A percentile compares a stretch with the other conserved stretches of the same genome.
phyloP scores from a whole-genome alignment of 805 yeast species.

The Hanseniaspora valbyensis region DNA sequence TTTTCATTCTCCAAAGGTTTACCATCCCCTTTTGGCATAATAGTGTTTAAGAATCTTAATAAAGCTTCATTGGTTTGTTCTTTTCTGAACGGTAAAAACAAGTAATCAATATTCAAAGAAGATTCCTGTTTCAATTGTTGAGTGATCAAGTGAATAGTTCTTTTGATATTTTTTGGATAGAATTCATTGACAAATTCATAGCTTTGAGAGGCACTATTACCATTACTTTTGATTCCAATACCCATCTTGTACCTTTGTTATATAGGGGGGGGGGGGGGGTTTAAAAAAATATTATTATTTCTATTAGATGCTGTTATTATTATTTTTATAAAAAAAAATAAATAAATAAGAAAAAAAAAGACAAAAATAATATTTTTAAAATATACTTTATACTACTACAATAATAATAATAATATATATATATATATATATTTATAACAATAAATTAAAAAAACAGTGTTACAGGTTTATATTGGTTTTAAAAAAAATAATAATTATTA shows the following conservation, averaged over 20 bases:
- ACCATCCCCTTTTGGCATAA: constrained; percentile 50
- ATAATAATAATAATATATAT: too few relatives aligned
- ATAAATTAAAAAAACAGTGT: too few relatives aligned
- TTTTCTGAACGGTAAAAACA: constrained; percentile 69
- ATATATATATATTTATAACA: too few relatives aligned
- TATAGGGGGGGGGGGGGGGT: not conserved
- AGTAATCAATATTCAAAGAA: constrained; percentile 61
- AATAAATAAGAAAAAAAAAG: too few relatives aligned
- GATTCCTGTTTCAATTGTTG: constrained; percentile 51
- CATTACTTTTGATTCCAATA: constrained; percentile 26
- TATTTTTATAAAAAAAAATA: too few relatives aligned
- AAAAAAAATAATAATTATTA: too few relatives aligned
- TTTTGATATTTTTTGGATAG: constrained; percentile 54
- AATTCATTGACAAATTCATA: constrained; percentile 37
- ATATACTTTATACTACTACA: too few relatives aligned
- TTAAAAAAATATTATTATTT: not conserved
- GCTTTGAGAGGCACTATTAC: not conserved
- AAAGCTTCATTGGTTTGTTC: constrained; percentile 52
- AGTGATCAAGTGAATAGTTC: constrained; percentile 58
- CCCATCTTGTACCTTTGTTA: too few relatives aligned
- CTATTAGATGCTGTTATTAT: too few relatives aligned
- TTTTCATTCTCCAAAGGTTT: constrained; percentile 36
- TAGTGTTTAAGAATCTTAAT: constrained; percentile 42
- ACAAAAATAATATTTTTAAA: too few relatives aligned
- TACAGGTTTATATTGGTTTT: too few relatives aligned